Evolutionary conservation across 352 stramenopile genomes (phyloP).

Genomic region (Hyaloperonospora brassicae): DNA sequence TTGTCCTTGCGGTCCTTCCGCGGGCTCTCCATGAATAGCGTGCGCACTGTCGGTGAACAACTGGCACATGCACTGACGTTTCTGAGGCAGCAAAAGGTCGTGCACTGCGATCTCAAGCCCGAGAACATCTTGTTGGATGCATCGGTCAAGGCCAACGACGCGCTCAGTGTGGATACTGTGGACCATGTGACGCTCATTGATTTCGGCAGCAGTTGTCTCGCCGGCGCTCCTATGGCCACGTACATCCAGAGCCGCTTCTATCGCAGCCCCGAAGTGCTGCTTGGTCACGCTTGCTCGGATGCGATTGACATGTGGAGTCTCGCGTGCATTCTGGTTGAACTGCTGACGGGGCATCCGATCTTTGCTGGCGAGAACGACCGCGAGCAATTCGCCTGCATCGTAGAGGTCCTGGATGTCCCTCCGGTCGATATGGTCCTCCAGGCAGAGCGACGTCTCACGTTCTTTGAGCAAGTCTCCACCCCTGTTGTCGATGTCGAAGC

Average conservation of each 20-base stretch:
- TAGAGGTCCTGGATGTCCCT: slow-evolving; percentile 64
- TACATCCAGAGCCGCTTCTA: slow-evolving; percentile 99
- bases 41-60: slow-evolving; percentile 86
- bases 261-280: slow-evolving; percentile 94
- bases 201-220: slow-evolving; percentile 94
- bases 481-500: slow-evolving; percentile 4
- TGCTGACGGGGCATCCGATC: slow-evolving; percentile 71
- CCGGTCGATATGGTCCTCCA: slow-evolving; percentile 33
- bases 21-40: slow-evolving; percentile 85
- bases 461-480: slow-evolving; percentile 46
- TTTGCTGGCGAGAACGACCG: slow-evolving; percentile 80
- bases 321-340: slow-evolving; percentile 78
- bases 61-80: slow-evolving; percentile 75
- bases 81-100: slow-evolving; percentile 74
- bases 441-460: slow-evolving; percentile 54
- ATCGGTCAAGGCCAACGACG: slow-evolving; percentile 4
- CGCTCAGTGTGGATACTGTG: slow-evolving; percentile 7
- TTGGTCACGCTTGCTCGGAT: slow-evolving; percentile 81
- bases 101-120: slow-evolving; percentile 98
- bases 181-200: slow-evolving; percentile 88
- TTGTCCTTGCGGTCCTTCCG: slow-evolving; percentile 93
- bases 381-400: slow-evolving; percentile 84
- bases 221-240: slow-evolving; percentile 86
- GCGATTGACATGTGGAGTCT: slow-evolving; percentile 89
- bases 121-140: slow-evolving; percentile 89